Evolutionary conservation across 1,139 yeast species (phyloP).

Genomic region (Nakaseomyces glabratus): DNA sequence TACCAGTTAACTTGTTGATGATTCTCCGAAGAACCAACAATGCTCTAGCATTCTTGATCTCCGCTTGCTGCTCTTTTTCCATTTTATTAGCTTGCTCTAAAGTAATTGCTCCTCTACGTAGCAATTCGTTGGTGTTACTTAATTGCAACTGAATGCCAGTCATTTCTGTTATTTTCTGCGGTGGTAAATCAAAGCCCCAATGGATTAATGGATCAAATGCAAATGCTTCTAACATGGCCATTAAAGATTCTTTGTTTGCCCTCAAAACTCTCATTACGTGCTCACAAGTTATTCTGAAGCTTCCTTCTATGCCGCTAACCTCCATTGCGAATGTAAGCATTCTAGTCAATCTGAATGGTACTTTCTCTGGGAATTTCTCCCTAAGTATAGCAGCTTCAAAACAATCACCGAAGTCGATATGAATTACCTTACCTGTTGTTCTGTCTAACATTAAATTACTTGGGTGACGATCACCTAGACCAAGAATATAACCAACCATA

Average conservation of each 20-base stretch:
- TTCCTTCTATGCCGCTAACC: constrained; percentile 97
- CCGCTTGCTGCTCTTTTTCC: constrained; percentile 69
- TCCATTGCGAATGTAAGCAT: constrained; percentile 99
- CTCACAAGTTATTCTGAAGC: constrained; percentile 92
- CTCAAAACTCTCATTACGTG: constrained; percentile 93
- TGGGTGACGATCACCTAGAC: constrained; percentile 97
- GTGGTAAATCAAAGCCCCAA: constrained; percentile 96
- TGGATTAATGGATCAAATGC: constrained; percentile 97
- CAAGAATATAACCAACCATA: constrained; percentile 94
- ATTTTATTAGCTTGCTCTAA: constrained; percentile 66
- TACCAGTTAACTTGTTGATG: constrained; percentile 87
- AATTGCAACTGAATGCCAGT: constrained; percentile 65
- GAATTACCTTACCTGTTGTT: constrained; percentile 89
- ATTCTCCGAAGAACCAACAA: constrained; percentile 83
- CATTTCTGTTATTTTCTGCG: constrained; percentile 65
- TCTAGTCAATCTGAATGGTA: constrained; percentile 94
- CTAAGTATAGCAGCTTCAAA: constrained; percentile 95
- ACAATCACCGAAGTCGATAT: constrained; percentile 98
- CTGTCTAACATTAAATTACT: constrained; percentile 93
- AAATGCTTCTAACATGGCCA: constrained; percentile 97
- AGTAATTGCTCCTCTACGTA: constrained; percentile 66
- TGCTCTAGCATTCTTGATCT: constrained; percentile 82
- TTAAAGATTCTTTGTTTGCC: constrained; percentile 87
- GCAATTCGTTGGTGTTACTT: constrained; percentile 54
- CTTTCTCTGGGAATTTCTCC: constrained; percentile 96